phyloP scores from a whole-genome alignment of 2,329 filamentous ascomycete species.

The Sclerotinia subarctica region DNA sequence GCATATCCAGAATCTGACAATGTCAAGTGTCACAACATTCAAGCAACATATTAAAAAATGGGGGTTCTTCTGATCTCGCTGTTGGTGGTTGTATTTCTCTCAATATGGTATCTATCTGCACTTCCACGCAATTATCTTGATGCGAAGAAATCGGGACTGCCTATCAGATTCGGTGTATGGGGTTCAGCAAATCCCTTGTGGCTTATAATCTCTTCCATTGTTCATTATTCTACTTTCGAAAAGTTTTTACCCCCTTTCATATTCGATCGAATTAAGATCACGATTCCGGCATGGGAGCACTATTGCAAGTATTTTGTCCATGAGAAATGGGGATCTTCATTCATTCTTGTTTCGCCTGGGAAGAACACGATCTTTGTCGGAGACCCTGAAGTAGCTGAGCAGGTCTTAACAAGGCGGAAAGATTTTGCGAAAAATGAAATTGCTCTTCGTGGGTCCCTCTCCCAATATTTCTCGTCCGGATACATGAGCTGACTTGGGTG shows the following conservation, averaged over 20 bases:
- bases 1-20: neutral
- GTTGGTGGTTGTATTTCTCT: neutral
- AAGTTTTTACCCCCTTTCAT: conserved; percentile 22
- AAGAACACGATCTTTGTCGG: conserved; percentile 19
- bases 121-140: conserved; percentile 18
- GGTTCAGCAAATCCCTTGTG: conserved; percentile 21
- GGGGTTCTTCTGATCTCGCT: neutral
- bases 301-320: conserved; percentile 21
- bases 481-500: neutral
- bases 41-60: neutral
- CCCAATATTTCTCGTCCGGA: neutral
- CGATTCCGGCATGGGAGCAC: conserved; percentile 23
- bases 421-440: conserved; percentile 19
- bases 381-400: conserved; percentile 21
- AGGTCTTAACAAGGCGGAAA: conserved; percentile 21
- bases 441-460: conserved; percentile 9
- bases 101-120: conserved; percentile 6
- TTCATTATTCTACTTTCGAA: conserved; percentile 1
- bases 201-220: conserved; percentile 17
- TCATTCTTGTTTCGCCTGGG: conserved; percentile 20
- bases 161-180: conserved; percentile 21
- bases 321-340: conserved; percentile 22
- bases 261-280: conserved; percentile 21
- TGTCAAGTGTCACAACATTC: neutral
- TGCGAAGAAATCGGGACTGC: conserved; percentile 24